These are phyloP conservation scores for Dendrobium officinale DNA, from an alignment of 106 monocot genomes.

Conservation along the genomic window DNA sequence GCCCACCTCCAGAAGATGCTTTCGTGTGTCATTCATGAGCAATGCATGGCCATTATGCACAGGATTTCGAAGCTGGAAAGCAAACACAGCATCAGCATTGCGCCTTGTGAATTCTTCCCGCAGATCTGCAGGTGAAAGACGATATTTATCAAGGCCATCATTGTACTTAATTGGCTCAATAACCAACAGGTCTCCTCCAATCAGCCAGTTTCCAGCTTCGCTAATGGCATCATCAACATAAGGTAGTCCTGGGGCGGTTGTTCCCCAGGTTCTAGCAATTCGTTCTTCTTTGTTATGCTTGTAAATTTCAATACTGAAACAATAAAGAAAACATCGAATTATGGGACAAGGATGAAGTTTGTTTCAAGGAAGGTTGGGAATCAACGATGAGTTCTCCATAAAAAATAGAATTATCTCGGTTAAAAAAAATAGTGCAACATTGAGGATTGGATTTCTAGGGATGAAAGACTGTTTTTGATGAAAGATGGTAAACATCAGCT, in stretches of 20 bases:
- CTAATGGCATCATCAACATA: conserved; percentile 80
- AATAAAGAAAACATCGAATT: conserved; percentile 4
- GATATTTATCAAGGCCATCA: conserved; percentile 81
- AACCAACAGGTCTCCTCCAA: conserved; percentile 82
- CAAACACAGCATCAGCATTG: conserved; percentile 91
- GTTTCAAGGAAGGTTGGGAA: neutral
- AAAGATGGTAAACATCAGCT: too few species aligned
- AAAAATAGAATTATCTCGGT: neutral
- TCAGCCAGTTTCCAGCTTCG: conserved; percentile 79
- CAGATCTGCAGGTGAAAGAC: conserved; percentile 75
- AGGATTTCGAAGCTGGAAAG: conserved; percentile 91
- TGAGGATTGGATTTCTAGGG: neutral
- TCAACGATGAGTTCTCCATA: neutral
- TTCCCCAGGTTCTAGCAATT: conserved; percentile 96
- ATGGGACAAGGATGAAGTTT: neutral
- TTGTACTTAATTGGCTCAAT: conserved; percentile 88
- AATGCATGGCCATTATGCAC: conserved; percentile 96
- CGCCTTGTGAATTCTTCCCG: conserved; percentile 73
- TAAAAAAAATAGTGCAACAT: neutral
- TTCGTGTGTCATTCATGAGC: conserved; percentile 86
- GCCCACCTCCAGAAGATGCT: conserved; percentile 75
- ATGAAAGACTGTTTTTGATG: too few species aligned
- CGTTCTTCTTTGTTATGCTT: conserved; percentile 93
- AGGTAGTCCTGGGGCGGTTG: conserved; percentile 73
- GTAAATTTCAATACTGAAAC: conserved; percentile 84